Base-by-base conservation (phyloP, 2,329 filamentous ascomycete genomes). In the Alternaria tenuissima region DNA sequence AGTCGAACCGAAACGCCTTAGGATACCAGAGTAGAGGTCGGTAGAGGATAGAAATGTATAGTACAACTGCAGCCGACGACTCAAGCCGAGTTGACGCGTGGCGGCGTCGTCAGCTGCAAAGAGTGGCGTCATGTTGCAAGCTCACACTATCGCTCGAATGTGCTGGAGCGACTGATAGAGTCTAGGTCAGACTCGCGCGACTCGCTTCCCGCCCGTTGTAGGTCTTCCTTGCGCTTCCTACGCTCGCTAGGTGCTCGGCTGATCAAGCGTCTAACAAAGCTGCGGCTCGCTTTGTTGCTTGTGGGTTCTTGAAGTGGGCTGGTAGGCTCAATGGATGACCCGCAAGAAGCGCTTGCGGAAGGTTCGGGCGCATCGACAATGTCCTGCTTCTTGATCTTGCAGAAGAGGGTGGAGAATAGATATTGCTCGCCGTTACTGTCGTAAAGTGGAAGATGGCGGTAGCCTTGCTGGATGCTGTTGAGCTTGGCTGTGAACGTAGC, bases 401-500 rank as follows among this genome's bases (percentile, higher is more conserved):
- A 97, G 79, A 98, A 97, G 16, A 99, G 84, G 11, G 93, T 96
- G 3, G 95, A 97, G 80, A 97, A 97, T 43, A 97, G 85, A 76
- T 96, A 98, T 70, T 94, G 92, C 70, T 97, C 94, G 62, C 94
- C 95, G 64, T 93, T 91, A 57, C 88, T 86, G 79, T 98, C 94
- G 77, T 93, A 91, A 16, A 99, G 85, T 11, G 94, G 95, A 54
- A 98, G 84, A 62, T 96, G 96, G 63, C 94, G 93, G 78, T 95
- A 98, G 28, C 95, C 95, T 78, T 95, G 89, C 76, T 94, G 93
- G 42, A 98, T 86, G 75, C 90, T 96, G 81, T 86, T 89, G 52
- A 98, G 88, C 81, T 98, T 98, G 64, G 92, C 94, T 2, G 93
- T 98, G 79, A 94, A 98, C 1, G 91, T 95, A 3, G 93, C 95